These are phyloP conservation scores for Xylaria multiplex DNA, from an alignment of 2,329 filamentous ascomycete genomes.

Conservation along the genomic window DNA sequence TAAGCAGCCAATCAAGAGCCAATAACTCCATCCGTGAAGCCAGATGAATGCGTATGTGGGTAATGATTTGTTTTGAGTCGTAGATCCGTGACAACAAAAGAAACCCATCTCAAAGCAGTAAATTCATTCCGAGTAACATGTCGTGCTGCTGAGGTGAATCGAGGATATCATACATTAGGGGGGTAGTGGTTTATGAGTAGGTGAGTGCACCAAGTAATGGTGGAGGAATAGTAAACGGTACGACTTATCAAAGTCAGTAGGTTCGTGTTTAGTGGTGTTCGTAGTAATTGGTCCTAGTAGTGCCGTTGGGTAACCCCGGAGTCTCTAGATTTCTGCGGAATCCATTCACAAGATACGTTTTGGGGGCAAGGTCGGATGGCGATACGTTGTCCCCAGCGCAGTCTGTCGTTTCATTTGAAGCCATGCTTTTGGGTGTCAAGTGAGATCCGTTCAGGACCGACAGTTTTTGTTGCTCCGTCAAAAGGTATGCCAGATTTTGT, in stretches of 20 bases:
- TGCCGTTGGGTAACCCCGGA: constrained; percentile 41
- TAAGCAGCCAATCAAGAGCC: constrained; percentile 36
- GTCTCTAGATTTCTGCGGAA: constrained; percentile 39
- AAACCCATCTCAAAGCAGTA: constrained; percentile 28
- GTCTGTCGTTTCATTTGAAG: constrained; percentile 46
- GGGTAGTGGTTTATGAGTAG: constrained; percentile 25
- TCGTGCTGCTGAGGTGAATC: constrained; percentile 33
- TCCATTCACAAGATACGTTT: constrained; percentile 42
- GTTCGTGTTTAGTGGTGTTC: constrained; percentile 33
- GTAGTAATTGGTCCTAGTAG: constrained; percentile 27
- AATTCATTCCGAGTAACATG: constrained; percentile 22
- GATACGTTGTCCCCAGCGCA: constrained; percentile 41
- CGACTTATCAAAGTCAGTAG: neutral
- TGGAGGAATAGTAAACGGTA: constrained; percentile 18
- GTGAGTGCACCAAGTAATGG: constrained; percentile 14
- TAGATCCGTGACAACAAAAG: constrained; percentile 44
- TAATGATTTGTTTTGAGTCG: constrained; percentile 39
- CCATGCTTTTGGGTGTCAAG: constrained; percentile 57
- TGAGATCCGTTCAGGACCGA: constrained; percentile 59
- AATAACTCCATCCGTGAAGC: constrained; percentile 45
- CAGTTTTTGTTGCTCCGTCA: constrained; percentile 58
- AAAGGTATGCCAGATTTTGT: constrained; percentile 66
- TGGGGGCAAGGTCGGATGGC: constrained; percentile 41
- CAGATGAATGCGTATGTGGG: constrained; percentile 28
- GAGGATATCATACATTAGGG: constrained; percentile 43